Conservation (phyloP, 2,329 filamentous ascomycete species). For the Clarireedia monteithiana region DNA sequence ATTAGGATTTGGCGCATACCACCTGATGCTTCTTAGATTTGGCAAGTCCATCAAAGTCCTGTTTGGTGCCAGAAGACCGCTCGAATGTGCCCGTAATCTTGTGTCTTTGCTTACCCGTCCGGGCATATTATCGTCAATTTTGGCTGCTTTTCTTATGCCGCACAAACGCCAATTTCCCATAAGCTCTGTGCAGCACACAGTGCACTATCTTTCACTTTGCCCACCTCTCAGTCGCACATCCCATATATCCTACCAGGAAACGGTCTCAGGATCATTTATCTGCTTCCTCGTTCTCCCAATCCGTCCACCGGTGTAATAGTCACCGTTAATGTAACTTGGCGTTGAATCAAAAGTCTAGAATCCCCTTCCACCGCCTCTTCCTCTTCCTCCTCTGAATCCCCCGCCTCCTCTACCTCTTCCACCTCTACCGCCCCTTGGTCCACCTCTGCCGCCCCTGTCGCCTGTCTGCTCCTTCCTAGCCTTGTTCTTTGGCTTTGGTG, state of each 20-base stretch:
- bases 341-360: constrained; percentile 11
- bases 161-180: constrained; percentile 17
- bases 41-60: not conserved
- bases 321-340: no score
- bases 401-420: constrained; percentile 47
- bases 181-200: not conserved
- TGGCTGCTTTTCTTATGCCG: constrained; percentile 13
- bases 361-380: constrained; percentile 42
- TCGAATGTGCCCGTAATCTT: not conserved
- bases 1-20: constrained; percentile 66
- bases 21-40: not conserved
- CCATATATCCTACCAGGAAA: not conserved
- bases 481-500: constrained; percentile 99
- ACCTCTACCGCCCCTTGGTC: constrained; percentile 38
- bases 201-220: not conserved
- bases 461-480: constrained; percentile 79
- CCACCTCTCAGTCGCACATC: not conserved
- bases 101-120: constrained; percentile 3
- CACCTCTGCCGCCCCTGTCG: constrained; percentile 37
- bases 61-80: not conserved
- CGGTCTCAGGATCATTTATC: no score
- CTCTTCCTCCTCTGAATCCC: constrained; percentile 43
- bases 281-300: no score
- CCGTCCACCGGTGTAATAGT: not conserved
- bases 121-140: constrained; percentile 3